Conservation (phyloP, 331 rosid genomes). For the Acacia pycnantha region DNA sequence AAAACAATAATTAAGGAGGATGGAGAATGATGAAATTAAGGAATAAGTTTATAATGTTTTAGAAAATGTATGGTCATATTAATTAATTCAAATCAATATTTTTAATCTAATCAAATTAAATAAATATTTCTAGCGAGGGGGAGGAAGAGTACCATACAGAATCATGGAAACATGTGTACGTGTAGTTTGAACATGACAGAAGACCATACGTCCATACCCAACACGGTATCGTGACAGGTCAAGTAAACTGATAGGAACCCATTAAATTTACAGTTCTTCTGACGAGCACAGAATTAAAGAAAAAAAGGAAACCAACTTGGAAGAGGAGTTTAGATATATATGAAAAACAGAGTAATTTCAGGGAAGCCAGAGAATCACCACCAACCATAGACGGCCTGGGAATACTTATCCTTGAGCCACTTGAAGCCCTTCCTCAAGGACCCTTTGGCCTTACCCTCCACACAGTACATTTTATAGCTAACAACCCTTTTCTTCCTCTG, state of each 20-base stretch:
- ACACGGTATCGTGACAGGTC: neutral
- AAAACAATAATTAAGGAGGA: no score
- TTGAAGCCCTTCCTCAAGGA: conserved; percentile 67
- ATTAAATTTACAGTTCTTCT: conserved; percentile 15
- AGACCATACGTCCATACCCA: neutral
- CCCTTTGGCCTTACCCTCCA: conserved; percentile 80
- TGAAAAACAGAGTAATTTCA: neutral
- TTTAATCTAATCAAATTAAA: no score
- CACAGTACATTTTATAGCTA: conserved; percentile 71
- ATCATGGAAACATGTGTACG: neutral
- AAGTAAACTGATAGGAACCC: conserved; percentile 7
- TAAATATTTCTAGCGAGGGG: no score
- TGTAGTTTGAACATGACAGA: neutral
- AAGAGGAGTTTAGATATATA: neutral
- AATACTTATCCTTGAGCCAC: conserved; percentile 79
- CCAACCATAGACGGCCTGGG: conserved; percentile 58
- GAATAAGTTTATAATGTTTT: no score
- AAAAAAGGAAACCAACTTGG: neutral
- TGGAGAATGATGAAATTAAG: no score
- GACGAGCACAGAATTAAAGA: neutral
- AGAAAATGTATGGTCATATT: no score
- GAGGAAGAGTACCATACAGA: neutral
- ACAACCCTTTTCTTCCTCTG: conserved; percentile 88
- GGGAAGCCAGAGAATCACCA: conserved; percentile 43
- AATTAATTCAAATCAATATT: no score